Evolutionary conservation across 257 asterid genomes (phyloP).

Genomic region (Solanum piurae): DNA sequence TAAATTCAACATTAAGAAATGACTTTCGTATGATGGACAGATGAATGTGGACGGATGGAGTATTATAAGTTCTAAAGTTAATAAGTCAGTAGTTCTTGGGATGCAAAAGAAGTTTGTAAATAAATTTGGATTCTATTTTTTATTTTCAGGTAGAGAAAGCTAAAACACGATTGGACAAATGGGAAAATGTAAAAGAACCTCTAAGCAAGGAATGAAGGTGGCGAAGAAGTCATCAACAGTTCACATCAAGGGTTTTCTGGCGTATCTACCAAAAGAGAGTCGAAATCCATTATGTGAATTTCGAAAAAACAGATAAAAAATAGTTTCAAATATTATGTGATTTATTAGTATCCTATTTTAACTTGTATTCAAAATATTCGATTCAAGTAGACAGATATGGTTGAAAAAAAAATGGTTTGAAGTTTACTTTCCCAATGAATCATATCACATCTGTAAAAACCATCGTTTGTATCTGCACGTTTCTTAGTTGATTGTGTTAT

Average conservation of each 20-base stretch:
- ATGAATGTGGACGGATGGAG: background rate
- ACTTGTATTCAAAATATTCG: background rate
- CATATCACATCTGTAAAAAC: background rate
- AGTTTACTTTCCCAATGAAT: background rate
- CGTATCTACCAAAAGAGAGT: background rate
- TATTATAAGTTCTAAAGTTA: background rate
- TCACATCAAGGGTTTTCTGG: background rate
- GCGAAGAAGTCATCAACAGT: background rate
- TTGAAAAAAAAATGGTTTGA: background rate
- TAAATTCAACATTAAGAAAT: no score
- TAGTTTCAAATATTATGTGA: background rate
- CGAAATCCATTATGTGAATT: background rate
- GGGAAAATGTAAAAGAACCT: conserved; percentile 47
- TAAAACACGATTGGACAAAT: conserved; percentile 39
- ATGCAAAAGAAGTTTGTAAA: background rate
- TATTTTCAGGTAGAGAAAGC: conserved; percentile 63
- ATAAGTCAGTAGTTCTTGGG: background rate
- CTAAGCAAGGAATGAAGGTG: conserved; percentile 6
- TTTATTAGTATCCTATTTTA: background rate
- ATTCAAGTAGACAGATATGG: background rate
- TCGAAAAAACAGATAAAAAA: background rate
- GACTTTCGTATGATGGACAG: background rate
- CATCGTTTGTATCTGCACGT: background rate
- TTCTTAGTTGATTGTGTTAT: background rate
- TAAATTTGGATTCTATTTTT: background rate